Base-by-base conservation (phyloP, 1,284 basidiomycete species). In the Coriolopsis trogii region DNA sequence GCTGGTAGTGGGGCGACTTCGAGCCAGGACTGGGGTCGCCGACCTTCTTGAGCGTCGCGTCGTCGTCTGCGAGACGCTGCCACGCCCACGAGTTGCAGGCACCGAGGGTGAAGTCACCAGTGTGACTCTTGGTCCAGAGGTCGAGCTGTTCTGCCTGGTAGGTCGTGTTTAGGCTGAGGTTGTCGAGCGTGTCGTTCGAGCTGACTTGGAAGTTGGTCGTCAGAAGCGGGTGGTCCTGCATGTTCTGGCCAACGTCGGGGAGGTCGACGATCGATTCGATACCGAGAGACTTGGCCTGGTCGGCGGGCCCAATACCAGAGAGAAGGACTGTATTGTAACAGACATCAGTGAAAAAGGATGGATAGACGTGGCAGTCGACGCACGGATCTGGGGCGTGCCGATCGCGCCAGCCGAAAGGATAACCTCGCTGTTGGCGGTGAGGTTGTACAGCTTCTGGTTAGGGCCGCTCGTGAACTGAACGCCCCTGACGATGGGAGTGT, bases 161-260 rank as follows among this genome's bases (percentile, higher is more conserved):
- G 3, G 58, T 57, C 10, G 49, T 18, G 49, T 63, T 59, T 3
- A 44, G 44, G 26, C 26, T 34, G 31, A 58, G 31, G 24, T 55
- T 26, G 26, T 55, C 60, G 15, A 53, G 37, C n/a, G 58, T 58
- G 34, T 55, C 46, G 23, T 46, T 57, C 24, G 55, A 41, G 46
- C 50, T 58, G 24, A 57, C 58, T 15, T 36, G n/a, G 43, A 43
- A 66, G 24, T 49, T 42, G 23, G 44, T 49, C 7, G 56, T 40
- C 15, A 64, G 36, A 6, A 58, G 16, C 24, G 57, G 51, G 59
- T 78, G 76, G 59, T 78, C 77, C 44, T 65, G 66, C 12, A 79
- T 54, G 13, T 63, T 45, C 49, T 64, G 41, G 6, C 73, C 73
- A 20, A 75, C 73, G 20, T 66, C 70, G 9, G 70, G 68, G 6